A percentile compares a stretch with the other conserved stretches of the same genome.
Conservation (phyloP, 2,329 filamentous ascomycete species). For the Cyclaneusma minus region DNA sequence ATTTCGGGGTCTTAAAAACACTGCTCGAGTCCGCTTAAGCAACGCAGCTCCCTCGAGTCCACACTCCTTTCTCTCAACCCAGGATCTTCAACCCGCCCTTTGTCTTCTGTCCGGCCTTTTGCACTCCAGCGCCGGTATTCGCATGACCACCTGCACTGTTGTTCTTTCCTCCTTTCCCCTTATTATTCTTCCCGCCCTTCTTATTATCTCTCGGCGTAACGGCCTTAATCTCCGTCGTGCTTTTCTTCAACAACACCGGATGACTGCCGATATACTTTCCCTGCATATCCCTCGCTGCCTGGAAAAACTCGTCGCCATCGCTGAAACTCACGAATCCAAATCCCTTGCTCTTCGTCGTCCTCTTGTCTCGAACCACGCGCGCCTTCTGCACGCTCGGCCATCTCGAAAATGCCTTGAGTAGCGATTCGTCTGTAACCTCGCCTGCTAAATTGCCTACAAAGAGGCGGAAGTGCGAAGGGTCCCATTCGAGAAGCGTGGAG, state of each 20-base stretch:
- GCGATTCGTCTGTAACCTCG: slow-evolving; percentile 90
- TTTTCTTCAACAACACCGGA: slow-evolving; percentile 73
- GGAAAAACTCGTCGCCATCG: slow-evolving; percentile 94
- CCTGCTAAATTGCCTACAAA: slow-evolving; percentile 96
- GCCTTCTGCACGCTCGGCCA: slow-evolving; percentile 86
- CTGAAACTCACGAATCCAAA: slow-evolving; percentile 95
- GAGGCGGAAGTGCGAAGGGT: slow-evolving; percentile 81
- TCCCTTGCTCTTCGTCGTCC: slow-evolving; percentile 88
- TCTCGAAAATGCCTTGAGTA: slow-evolving; percentile 82
- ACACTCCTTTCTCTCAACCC: slow-evolving; percentile 25
- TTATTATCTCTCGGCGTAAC: slow-evolving; percentile 51
- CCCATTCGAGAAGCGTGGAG: slow-evolving; percentile 81
- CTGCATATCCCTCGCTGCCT: slow-evolving; percentile 94
- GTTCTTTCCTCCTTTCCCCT: slow-evolving; percentile 22
- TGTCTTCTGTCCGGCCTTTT: slow-evolving; percentile 50
- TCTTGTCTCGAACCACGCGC: slow-evolving; percentile 86
- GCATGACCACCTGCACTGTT: slow-evolving; percentile 19
- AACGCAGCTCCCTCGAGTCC: no score
- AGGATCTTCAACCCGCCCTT: slow-evolving; percentile 47
- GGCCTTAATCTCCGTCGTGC: slow-evolving; percentile 81
- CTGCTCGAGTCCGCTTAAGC: no score
- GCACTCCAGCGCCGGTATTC: slow-evolving; percentile 32
- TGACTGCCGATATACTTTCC: slow-evolving; percentile 98
- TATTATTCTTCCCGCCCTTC: slow-evolving; percentile 22
- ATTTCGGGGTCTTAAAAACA: no score